Evolutionary conservation across 768 basidiomycete species (phyloP).

Genomic region (Tulasnella sp.): DNA sequence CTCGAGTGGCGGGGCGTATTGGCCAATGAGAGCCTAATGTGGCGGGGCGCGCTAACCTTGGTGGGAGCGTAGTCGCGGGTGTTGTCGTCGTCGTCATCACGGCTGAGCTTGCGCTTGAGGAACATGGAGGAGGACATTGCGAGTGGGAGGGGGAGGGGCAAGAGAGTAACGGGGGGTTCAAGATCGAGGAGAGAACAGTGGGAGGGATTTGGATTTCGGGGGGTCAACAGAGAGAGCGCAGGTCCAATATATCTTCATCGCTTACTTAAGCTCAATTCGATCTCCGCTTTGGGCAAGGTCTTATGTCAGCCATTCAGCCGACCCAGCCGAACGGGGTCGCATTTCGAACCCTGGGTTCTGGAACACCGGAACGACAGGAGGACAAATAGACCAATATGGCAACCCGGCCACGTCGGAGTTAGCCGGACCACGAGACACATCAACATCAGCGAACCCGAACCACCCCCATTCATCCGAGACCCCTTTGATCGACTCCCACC

Average conservation of each 20-base stretch:
- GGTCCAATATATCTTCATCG: constrained; percentile 1
- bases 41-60: constrained; percentile 16
- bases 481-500: background rate
- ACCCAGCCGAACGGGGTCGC: background rate
- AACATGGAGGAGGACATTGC: constrained; percentile 41
- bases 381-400: constrained; percentile 15
- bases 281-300: background rate
- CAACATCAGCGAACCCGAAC: background rate
- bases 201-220: constrained; percentile 15
- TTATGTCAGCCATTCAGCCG: background rate
- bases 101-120: constrained; percentile 67
- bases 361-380: constrained; percentile 2
- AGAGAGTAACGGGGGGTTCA: background rate
- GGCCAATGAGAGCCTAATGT: constrained; percentile 5
- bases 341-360: constrained; percentile 7
- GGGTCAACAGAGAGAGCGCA: constrained; percentile 1
- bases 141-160: constrained; percentile 6
- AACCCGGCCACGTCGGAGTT: background rate
- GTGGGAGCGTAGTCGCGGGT: constrained; percentile 16
- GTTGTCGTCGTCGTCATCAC: constrained; percentile 43
- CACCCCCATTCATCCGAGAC: constrained; percentile 1
- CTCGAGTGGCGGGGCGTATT: constrained; percentile 6
- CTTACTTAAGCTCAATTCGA: background rate
- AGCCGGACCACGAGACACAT: constrained; percentile 1
- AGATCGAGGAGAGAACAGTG: constrained; percentile 19